Evolutionary conservation across 2,329 filamentous ascomycete genomes (phyloP).

Genomic region (Neobulgaria alba): DNA sequence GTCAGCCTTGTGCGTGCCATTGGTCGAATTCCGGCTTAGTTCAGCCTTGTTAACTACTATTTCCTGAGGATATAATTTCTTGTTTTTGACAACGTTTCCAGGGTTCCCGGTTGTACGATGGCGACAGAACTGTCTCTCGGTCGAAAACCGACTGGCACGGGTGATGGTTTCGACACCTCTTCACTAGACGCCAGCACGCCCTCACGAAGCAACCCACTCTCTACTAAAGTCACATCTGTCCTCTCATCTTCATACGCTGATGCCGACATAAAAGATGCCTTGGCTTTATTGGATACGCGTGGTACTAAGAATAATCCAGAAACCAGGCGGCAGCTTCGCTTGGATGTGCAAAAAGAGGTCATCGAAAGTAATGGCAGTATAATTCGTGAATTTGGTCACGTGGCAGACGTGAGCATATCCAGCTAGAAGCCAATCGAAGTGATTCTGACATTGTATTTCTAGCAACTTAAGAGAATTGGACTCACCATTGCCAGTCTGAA

Average conservation of each 20-base stretch:
- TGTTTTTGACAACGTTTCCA: too few species aligned
- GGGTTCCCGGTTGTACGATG: too few species aligned
- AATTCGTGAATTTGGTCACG: conserved; percentile 76
- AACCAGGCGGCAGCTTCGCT: conserved; percentile 66
- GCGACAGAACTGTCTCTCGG: conserved; percentile 22
- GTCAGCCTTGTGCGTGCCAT: too few species aligned
- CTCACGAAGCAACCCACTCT: conserved; percentile 50
- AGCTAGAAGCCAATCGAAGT: not conserved
- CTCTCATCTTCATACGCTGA: conserved; percentile 91
- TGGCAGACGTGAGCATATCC: conserved; percentile 61
- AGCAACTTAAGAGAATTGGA: conserved; percentile 85
- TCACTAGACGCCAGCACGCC: not conserved
- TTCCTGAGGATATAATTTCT: too few species aligned
- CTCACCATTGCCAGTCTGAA: conserved; percentile 71
- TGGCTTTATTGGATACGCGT: conserved; percentile 68
- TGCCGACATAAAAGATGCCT: conserved; percentile 78
- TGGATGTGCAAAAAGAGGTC: conserved; percentile 84
- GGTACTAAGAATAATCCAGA: conserved; percentile 66
- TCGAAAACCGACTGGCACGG: conserved; percentile 18
- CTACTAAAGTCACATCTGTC: conserved; percentile 74
- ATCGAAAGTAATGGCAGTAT: conserved; percentile 89
- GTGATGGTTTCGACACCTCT: conserved; percentile 8
- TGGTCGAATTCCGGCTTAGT: too few species aligned
- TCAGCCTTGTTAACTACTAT: too few species aligned
- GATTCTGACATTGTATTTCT: conserved; percentile 23